These are phyloP conservation scores for Rhizoclosmatium globosum DNA, from an alignment of 192 early-diverging fungal species.

Conservation along the genomic window DNA sequence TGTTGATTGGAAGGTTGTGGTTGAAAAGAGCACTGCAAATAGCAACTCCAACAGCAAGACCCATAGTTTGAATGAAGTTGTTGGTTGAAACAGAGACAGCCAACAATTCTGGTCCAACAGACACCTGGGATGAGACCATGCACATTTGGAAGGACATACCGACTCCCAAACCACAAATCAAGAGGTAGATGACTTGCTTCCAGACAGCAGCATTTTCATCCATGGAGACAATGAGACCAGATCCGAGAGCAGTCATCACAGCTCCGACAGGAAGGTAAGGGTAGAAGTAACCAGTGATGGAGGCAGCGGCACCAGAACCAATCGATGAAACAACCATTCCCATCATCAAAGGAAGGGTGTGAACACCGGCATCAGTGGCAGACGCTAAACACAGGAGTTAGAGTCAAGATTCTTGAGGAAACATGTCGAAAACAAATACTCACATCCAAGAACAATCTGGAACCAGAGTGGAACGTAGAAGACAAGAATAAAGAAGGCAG, in stretches of 20 bases:
- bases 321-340: conserved; percentile 67
- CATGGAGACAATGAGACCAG: conserved; percentile 68
- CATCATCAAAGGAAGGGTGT: conserved; percentile 73
- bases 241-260: conserved; percentile 52
- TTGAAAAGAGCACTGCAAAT: conserved; percentile 67
- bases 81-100: conserved; percentile 67
- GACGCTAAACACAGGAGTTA: conserved; percentile 51
- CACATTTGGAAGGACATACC: conserved; percentile 73
- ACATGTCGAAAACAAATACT: neutral
- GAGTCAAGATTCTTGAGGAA: too few species aligned
- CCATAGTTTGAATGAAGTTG: conserved; percentile 60
- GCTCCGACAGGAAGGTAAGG: conserved; percentile 66
- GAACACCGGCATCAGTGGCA: conserved; percentile 75
- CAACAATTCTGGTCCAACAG: conserved; percentile 69
- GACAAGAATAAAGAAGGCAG: conserved; percentile 43
- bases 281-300: conserved; percentile 64
- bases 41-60: conserved; percentile 66
- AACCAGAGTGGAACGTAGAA: conserved; percentile 61
- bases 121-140: conserved; percentile 71
- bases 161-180: conserved; percentile 75
- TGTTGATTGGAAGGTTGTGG: conserved; percentile 56
- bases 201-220: conserved; percentile 57
- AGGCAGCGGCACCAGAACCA: conserved; percentile 62
- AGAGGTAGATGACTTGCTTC: conserved; percentile 65
- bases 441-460: conserved; percentile 72